A percentile compares a stretch with the other conserved stretches of the same genome.
These are phyloP conservation scores for Vaccinium myrtillus DNA, from an alignment of 148 eudicot genomes.

Conservation along the genomic window DNA sequence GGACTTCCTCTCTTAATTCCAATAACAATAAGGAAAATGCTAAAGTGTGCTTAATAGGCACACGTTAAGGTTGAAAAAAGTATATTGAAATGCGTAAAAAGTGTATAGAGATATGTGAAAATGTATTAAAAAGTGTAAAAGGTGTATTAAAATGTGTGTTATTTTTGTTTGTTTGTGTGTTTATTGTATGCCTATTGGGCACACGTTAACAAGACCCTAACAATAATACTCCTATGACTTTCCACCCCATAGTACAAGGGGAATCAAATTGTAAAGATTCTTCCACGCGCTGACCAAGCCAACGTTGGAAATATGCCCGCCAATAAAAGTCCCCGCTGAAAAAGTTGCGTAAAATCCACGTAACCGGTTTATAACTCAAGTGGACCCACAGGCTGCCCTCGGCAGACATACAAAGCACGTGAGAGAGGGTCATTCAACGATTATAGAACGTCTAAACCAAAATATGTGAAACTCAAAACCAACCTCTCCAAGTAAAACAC, in stretches of 20 bases:
- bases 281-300: not conserved
- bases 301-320: not conserved
- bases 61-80: too few species aligned
- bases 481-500: not conserved
- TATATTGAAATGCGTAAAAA: too few species aligned
- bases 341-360: not conserved
- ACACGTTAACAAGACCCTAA: too few species aligned
- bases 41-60: too few species aligned
- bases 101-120: too few species aligned
- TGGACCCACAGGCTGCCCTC: conserved; percentile 13
- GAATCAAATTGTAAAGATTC: not conserved
- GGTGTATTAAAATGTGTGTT: too few species aligned
- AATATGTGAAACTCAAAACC: not conserved
- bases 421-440: not conserved
- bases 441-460: not conserved
- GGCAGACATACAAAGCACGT: not conserved
- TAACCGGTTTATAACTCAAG: not conserved
- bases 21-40: too few species aligned
- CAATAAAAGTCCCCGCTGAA: not conserved
- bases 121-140: too few species aligned
- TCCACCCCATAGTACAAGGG: not conserved
- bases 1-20: not conserved
- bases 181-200: too few species aligned
- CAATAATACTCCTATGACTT: too few species aligned
- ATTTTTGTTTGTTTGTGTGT: too few species aligned